A percentile compares a stretch with the other conserved stretches of the same genome.
Evolutionary conservation across 495 filamentous ascomycete genomes (phyloP).

Genomic region (Beverwykella pulmonaria): DNA sequence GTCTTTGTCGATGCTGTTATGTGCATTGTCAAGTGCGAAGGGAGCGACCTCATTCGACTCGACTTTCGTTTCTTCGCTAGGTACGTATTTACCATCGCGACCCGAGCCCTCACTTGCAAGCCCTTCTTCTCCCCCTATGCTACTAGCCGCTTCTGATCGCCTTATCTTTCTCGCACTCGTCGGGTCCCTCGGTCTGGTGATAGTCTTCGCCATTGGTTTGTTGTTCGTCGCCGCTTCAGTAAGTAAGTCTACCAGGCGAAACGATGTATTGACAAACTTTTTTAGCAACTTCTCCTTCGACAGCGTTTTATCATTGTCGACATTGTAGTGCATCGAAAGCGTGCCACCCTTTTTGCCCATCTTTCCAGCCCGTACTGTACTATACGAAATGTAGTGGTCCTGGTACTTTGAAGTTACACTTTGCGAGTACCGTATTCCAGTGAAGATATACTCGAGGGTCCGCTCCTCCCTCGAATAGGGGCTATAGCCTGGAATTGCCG

Average conservation of each 20-base stretch:
- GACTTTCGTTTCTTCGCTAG: not conserved
- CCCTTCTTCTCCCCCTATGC: not conserved
- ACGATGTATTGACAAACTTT: not conserved
- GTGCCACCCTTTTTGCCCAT: constrained; percentile 8
- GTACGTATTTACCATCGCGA: not conserved
- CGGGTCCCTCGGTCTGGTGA: not conserved
- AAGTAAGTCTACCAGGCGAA: not conserved
- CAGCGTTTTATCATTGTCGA: not conserved
- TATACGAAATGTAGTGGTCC: not conserved
- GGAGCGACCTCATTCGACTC: not conserved
- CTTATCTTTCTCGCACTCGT: not conserved
- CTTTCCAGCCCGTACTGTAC: not conserved
- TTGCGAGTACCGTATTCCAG: constrained; percentile 12
- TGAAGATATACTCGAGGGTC: constrained; percentile 10
- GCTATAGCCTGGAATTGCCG: not conserved
- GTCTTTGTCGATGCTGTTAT: not conserved
- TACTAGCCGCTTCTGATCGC: not conserved
- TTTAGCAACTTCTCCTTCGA: not conserved
- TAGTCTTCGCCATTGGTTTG: not conserved
- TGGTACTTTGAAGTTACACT: not conserved
- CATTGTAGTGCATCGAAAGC: not conserved
- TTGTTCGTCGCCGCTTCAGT: not conserved
- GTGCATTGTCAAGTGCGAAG: not conserved
- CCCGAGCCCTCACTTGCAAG: not conserved
- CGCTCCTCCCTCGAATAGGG: not conserved